Evolutionary conservation across 805 yeast genomes (phyloP), one percentile per base, ranked within the genome.

Genomic region (Allodekkera sacchari): DNA sequence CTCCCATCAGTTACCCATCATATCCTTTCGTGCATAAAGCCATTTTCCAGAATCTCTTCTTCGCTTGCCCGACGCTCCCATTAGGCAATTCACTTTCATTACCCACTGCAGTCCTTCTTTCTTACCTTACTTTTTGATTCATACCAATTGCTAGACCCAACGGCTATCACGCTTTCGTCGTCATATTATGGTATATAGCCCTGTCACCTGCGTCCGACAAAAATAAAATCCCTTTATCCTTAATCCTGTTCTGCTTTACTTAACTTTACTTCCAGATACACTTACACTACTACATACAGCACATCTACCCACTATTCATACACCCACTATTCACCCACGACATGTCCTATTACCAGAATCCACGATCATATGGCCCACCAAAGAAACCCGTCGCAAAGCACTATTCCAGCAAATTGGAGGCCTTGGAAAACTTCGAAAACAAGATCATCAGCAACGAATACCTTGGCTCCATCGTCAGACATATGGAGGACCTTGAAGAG

Each of bases 371-470:
- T 27, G 63, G 63, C n/a, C 63, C 61, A 13, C 61, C 63, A 35
- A 50, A 47, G 39, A 47, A 52, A 36, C 27, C 38, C 6, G 40
- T 36, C 16, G 36, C 45, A 9, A 47, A 49, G 27, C 47, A 61
- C 5, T 68, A 69, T 45, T 54, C 63, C n/a, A 37, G 61, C 15
- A 54, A 52, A 42, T 54, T 71, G 22, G 78, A 72, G 42, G 52
- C 59, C 8, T 50, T 67, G 27, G 79, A 72, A 45, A 53, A 62
- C 11, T 63, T 53, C 38, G 61, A 66, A 26, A 70, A 71, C 47
- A 56, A 55, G 28, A 53, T 52, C 30, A 53, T 68, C 28, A 50
- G 54, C 7, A 45, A 52, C 18, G 78, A 72, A 42, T 72, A 72
- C 44, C 33, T 53, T 14, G 32, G 44, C 5, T 64, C 66, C 13